Conservation (phyloP, 352 stramenopile species). For the Pilasporangium apinafurcum region DNA sequence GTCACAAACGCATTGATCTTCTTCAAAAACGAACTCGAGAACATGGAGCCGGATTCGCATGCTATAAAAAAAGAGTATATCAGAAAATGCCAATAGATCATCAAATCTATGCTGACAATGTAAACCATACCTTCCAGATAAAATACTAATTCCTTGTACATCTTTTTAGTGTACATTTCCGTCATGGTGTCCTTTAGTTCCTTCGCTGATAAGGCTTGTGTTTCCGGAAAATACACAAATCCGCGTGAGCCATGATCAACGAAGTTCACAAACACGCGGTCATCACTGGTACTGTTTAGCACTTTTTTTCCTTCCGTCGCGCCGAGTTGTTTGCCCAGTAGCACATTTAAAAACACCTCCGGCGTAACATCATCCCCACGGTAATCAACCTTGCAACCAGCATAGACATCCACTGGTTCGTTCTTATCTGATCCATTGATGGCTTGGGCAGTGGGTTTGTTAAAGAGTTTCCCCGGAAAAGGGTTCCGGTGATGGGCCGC, state of each 20-base stretch:
- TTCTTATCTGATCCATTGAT: slow-evolving; percentile 21
- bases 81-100: not conserved
- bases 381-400: slow-evolving; percentile 77
- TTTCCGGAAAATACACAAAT: slow-evolving; percentile 78
- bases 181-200: slow-evolving; percentile 62
- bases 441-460: slow-evolving; percentile 61
- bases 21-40: slow-evolving; percentile 61
- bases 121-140: slow-evolving; percentile 76
- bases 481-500: slow-evolving; percentile 74
- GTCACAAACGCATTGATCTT: slow-evolving; percentile 86
- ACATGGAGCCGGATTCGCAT: slow-evolving; percentile 91
- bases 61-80: slow-evolving; percentile 21
- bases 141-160: slow-evolving; percentile 89
- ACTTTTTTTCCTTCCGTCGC: slow-evolving; percentile 64
- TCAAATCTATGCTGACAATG: not conserved
- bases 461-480: slow-evolving; percentile 86
- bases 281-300: slow-evolving; percentile 71
- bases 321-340: slow-evolving; percentile 65
- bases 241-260: slow-evolving; percentile 87
- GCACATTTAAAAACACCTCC: slow-evolving; percentile 83
- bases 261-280: slow-evolving; percentile 92
- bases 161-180: slow-evolving; percentile 77
- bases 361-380: slow-evolving; percentile 73
- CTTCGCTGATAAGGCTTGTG: slow-evolving; percentile 61
- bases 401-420: slow-evolving; percentile 80